Evolutionary conservation across 371 early-diverging fungal genomes (phyloP), one percentile per base, ranked within the genome.

Genomic region (Vittaforma corneae): DNA sequence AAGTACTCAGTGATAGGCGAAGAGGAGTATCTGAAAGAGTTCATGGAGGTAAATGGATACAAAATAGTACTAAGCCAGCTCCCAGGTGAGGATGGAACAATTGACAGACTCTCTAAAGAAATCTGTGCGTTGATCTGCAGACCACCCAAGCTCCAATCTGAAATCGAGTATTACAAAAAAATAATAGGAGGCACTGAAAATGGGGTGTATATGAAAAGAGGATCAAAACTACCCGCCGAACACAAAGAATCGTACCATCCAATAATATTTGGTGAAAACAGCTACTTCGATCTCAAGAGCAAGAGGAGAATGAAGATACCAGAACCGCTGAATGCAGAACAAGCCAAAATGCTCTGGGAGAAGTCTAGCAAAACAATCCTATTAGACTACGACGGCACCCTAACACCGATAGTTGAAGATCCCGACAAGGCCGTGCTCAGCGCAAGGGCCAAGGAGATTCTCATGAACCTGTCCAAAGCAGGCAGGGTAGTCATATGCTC

Each of bases 301-400:
- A n/a, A n/a, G n/a, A n/a, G n/a, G n/a, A n/a, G n/a, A n/a, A n/a
- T n/a, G n/a, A n/a, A n/a, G 33, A 50, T 32, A 9, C 50, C 50
- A 11, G 40, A 56, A 37, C 3, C 16, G 22, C 20, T 22, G 26
- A 40, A 20, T 57, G 58, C 33, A 22, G 45, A 28, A n/a, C 59
- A 68, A 26, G 52, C 50, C 26, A 26, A 24, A 18, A 47, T 40
- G 1, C 60, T 59, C 38, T 30, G 51, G 47, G 51, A 56, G 1
- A 57, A 62, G n/a, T 47, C 51, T 2, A 35, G 29, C 3, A 59
- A 62, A 40, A 42, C 57, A 1, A 44, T 75, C 24, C 20, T 79
- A 24, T 54, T 77, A 35, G 80, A 80, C 48, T 80, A 80, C 53
- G 80, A 80, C 68, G 80, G 80, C 4, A 80, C 80, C 28, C 51